Percentiles rank a stretch among this genome's conserved stretches.
Evolutionary conservation across 306 rosid species (phyloP).

Genomic region (Geum urbanum): DNA sequence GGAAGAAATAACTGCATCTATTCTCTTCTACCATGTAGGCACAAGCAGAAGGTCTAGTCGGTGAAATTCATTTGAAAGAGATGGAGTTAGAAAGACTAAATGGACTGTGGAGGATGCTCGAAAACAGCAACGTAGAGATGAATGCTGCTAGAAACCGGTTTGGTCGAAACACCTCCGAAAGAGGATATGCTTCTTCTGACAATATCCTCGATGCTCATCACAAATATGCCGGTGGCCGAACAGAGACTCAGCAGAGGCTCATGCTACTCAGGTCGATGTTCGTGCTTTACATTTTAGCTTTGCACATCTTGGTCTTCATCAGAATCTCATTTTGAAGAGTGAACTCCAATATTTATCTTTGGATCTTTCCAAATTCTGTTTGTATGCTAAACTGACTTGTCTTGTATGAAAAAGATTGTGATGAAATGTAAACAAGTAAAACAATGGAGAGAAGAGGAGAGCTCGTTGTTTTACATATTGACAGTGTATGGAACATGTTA

Average conservation of each 20-base stretch:
- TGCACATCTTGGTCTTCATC: constrained; percentile 73
- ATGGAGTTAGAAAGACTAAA: constrained; percentile 82
- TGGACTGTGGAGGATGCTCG: constrained; percentile 48
- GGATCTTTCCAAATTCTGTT: constrained; percentile 4
- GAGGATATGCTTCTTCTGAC: constrained; percentile 47
- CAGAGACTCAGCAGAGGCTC: constrained; percentile 73
- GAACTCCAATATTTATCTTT: neutral
- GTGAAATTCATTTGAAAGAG: constrained; percentile 72
- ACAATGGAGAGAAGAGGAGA: neutral
- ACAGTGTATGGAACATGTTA: neutral
- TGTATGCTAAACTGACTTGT: neutral
- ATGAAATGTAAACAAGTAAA: neutral
- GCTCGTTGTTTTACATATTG: neutral
- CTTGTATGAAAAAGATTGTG: neutral
- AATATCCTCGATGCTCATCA: constrained; percentile 51
- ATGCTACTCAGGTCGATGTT: constrained; percentile 82
- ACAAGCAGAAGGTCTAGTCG: constrained; percentile 82
- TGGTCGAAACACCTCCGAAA: constrained; percentile 48
- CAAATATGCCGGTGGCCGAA: constrained; percentile 56
- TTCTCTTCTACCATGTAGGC: constrained; percentile 41
- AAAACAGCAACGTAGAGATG: constrained; percentile 42
- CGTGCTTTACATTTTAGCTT: constrained; percentile 80
- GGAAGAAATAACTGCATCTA: constrained; percentile 5
- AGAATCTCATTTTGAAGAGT: constrained; percentile 60
- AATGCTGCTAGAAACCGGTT: constrained; percentile 60